Evolutionary conservation across 2,329 filamentous ascomycete species (phyloP).

Genomic region (Colletotrichum limetticola): DNA sequence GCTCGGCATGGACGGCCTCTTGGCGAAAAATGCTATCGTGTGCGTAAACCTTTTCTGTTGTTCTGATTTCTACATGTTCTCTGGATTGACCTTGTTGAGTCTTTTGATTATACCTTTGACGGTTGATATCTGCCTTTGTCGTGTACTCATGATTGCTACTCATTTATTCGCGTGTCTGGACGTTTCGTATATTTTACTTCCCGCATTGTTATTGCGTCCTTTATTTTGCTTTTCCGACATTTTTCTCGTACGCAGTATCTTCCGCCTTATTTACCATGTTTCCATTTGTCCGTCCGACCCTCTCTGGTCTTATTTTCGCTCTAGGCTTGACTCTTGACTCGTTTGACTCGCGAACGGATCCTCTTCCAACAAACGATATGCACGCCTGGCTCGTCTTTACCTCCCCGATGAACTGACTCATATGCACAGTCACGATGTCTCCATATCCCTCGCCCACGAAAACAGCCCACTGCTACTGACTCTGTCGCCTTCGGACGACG

Average conservation of each 20-base stretch:
- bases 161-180: background rate
- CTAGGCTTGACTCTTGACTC: constrained; percentile 26
- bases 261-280: constrained; percentile 27
- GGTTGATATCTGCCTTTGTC: background rate
- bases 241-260: constrained; percentile 11
- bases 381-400: constrained; percentile 10
- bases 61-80: background rate
- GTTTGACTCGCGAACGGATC: background rate
- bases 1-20: constrained; percentile 57
- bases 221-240: constrained; percentile 34
- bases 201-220: background rate
- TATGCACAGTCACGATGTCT: constrained; percentile 54
- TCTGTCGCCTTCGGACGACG: constrained; percentile 1
- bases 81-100: background rate
- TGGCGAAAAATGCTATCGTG: constrained; percentile 61
- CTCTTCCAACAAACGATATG: constrained; percentile 19
- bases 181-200: background rate
- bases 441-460: constrained; percentile 61
- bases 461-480: constrained; percentile 53
- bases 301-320: background rate
- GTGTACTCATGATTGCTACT: background rate
- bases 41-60: constrained; percentile 44
- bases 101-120: background rate
- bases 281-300: constrained; percentile 19
- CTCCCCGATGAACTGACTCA: constrained; percentile 22